Conservation (phyloP, 2,329 filamentous ascomycete species). For the Xenosphaeropsis pyriputrescens region DNA sequence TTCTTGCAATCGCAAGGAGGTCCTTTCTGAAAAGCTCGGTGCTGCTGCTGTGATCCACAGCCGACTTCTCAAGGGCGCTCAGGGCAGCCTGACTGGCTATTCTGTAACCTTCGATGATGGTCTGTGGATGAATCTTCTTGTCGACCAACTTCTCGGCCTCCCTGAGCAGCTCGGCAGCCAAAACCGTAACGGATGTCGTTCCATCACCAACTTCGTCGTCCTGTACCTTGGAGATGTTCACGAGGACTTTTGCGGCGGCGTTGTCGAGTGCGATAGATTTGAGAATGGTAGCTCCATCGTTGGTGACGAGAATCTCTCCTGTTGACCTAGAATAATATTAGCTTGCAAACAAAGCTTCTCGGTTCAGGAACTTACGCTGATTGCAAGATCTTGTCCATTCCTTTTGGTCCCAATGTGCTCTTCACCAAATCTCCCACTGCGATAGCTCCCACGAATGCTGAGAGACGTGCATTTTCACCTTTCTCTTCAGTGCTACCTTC, state of each 20-base stretch:
- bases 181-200: constrained; percentile 91
- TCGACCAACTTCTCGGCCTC: constrained; percentile 96
- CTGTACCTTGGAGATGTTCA: constrained; percentile 99
- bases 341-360: background rate
- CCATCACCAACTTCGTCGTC: constrained; percentile 98
- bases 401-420: constrained; percentile 91
- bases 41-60: constrained; percentile 81
- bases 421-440: constrained; percentile 96
- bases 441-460: constrained; percentile 96
- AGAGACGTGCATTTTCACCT: constrained; percentile 95
- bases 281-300: constrained; percentile 95
- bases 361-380: constrained; percentile 54
- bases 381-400: constrained; percentile 97
- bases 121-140: constrained; percentile 98
- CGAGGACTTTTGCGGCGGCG: constrained; percentile 91
- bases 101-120: constrained; percentile 96
- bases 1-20: constrained; percentile 78
- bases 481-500: constrained; percentile 96
- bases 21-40: constrained; percentile 78
- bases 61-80: constrained; percentile 66
- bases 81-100: constrained; percentile 89
- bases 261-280: constrained; percentile 98
- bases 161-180: constrained; percentile 86
- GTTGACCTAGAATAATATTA: constrained; percentile 51
- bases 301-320: constrained; percentile 94